These are phyloP conservation scores for Arxiozyma slooffiae DNA, from an alignment of 1,139 yeast species.

Conservation along the genomic window DNA sequence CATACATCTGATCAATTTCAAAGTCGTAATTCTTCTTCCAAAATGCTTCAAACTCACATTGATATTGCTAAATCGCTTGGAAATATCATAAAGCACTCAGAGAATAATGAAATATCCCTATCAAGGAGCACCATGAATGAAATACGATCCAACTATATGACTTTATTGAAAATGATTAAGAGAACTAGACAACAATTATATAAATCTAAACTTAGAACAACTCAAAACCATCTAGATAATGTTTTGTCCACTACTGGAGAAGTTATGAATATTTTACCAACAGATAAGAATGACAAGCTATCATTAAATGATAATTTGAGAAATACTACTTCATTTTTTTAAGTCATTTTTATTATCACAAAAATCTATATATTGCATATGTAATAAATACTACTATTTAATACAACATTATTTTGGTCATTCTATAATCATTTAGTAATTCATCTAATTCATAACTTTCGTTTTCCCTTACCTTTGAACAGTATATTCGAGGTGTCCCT, in stretches of 20 bases:
- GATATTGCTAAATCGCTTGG: constrained; percentile 28
- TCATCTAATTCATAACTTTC: background rate
- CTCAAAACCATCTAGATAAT: constrained; percentile 4
- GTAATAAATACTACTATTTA: background rate
- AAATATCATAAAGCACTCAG: constrained; percentile 24
- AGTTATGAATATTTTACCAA: background rate
- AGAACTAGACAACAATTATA: constrained; percentile 8
- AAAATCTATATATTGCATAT: background rate
- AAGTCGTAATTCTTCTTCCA: background rate
- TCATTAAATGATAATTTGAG: constrained; percentile 2
- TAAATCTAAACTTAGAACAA: constrained; percentile 3
- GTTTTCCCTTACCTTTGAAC: no score
- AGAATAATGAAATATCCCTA: constrained; percentile 22
- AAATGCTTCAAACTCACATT: constrained; percentile 18
- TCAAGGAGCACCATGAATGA: constrained; percentile 25
- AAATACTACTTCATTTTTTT: constrained; percentile 11
- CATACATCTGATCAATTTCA: background rate
- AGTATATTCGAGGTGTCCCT: background rate
- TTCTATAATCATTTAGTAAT: background rate
- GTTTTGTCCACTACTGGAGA: constrained; percentile 3
- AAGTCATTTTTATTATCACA: background rate
- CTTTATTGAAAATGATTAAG: constrained; percentile 9
- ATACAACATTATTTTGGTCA: background rate
- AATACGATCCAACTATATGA: constrained; percentile 9
- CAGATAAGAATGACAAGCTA: background rate